phyloP scores from a whole-genome alignment of 306 rosid genomes.

The Dalbergia cochinchinensis region DNA sequence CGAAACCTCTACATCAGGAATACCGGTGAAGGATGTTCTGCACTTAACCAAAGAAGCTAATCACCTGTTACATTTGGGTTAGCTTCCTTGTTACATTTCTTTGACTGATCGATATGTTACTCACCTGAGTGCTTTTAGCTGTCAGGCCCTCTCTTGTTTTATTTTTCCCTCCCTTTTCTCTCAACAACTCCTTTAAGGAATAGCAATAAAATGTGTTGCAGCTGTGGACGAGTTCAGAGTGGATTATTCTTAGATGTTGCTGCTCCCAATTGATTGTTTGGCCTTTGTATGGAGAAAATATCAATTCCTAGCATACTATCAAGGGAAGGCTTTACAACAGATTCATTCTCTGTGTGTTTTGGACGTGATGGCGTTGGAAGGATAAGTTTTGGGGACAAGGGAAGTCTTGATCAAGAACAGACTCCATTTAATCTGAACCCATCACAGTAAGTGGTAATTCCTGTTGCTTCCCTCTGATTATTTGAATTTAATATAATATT shows the following conservation, averaged over 20 bases:
- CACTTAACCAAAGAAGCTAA: conserved; percentile 70
- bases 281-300: conserved; percentile 97
- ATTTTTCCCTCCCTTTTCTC: not conserved
- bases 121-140: conserved; percentile 24
- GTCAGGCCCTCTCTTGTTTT: conserved; percentile 20
- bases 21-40: conserved; percentile 85
- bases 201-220: conserved; percentile 52
- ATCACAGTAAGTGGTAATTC: conserved; percentile 83
- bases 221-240: conserved; percentile 95
- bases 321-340: conserved; percentile 77
- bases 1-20: conserved; percentile 87
- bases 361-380: conserved; percentile 92
- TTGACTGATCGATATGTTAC: not conserved
- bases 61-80: conserved; percentile 82
- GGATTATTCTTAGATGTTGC: conserved; percentile 92
- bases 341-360: conserved; percentile 97
- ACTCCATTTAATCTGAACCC: conserved; percentile 89
- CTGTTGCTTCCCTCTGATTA: conserved; percentile 52
- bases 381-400: conserved; percentile 92
- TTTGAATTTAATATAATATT: conserved; percentile 29
- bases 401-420: conserved; percentile 84
- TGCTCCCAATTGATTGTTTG: conserved; percentile 95
- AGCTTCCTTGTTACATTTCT: conserved; percentile 46
- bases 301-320: conserved; percentile 95
- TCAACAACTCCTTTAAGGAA: not conserved